phyloP scores from a whole-genome alignment of 768 basidiomycete species.

The Lanmaoa rubissima region DNA sequence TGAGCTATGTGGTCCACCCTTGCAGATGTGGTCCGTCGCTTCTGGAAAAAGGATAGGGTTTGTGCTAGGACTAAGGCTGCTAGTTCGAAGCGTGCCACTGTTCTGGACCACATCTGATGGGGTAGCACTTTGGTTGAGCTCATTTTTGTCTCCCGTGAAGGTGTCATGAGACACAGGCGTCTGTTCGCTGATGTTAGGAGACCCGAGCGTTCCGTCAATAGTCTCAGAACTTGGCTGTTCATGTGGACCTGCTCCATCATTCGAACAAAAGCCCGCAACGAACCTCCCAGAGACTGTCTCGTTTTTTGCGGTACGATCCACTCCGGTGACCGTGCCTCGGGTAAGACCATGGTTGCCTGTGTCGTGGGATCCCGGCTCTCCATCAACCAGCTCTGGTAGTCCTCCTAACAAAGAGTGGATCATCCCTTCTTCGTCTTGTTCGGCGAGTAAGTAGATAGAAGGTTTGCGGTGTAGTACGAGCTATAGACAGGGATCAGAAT shows the following conservation, averaged over 20 bases:
- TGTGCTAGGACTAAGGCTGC: background rate
- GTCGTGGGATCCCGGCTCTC: constrained; percentile 1
- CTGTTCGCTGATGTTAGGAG: background rate
- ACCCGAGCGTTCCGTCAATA: background rate
- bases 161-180: background rate
- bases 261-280: background rate
- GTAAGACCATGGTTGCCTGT: background rate
- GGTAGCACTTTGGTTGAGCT: background rate
- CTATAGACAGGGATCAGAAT: constrained; percentile 38
- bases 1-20: background rate
- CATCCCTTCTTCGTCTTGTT: constrained; percentile 80
- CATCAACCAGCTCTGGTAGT: constrained; percentile 50
- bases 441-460: constrained; percentile 57
- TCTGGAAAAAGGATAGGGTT: background rate
- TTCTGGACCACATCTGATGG: background rate
- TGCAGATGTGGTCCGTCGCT: background rate
- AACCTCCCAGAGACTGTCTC: background rate
- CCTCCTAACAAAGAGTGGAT: constrained; percentile 69
- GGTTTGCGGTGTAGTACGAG: constrained; percentile 70
- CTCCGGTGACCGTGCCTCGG: background rate
- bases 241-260: background rate
- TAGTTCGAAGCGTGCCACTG: background rate
- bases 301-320: background rate
- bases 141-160: background rate
- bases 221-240: background rate